Evolutionary conservation across 257 asterid species (phyloP).

Genomic region (Prunella vulgaris): DNA sequence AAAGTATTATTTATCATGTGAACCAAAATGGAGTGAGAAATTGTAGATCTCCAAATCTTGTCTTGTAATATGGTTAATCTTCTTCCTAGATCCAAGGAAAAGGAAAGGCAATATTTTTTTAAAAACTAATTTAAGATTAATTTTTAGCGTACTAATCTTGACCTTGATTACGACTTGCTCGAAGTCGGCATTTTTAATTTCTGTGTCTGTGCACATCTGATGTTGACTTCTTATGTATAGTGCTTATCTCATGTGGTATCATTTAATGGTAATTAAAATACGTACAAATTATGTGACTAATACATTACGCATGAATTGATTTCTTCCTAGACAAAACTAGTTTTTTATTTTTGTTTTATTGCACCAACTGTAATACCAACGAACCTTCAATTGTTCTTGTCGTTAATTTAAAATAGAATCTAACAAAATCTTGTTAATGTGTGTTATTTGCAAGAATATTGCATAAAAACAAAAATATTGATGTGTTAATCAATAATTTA

Average conservation of each 20-base stretch:
- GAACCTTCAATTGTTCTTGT: not conserved
- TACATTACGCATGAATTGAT: constrained; percentile 21
- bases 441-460: not conserved
- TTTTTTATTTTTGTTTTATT: not conserved
- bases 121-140: constrained; percentile 13
- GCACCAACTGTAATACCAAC: not conserved
- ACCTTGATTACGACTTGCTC: constrained; percentile 30
- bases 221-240: not conserved
- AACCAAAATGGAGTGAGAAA: not conserved
- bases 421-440: not conserved
- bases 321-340: not conserved
- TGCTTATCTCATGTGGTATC: not conserved
- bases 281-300: constrained; percentile 21
- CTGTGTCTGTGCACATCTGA: not conserved
- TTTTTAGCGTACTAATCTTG: constrained; percentile 21
- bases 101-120: constrained; percentile 30
- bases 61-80: constrained; percentile 25
- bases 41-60: not conserved
- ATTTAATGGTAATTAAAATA: not conserved
- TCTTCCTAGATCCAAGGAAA: constrained; percentile 24
- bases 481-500: not conserved
- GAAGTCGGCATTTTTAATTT: constrained; percentile 25
- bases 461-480: too few relatives aligned
- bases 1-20: not conserved
- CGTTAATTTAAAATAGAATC: not conserved